Evolutionary conservation across 257 asterid species (phyloP), one percentile per base, ranked within the genome.

Genomic region (Solanum verrucosum): DNA sequence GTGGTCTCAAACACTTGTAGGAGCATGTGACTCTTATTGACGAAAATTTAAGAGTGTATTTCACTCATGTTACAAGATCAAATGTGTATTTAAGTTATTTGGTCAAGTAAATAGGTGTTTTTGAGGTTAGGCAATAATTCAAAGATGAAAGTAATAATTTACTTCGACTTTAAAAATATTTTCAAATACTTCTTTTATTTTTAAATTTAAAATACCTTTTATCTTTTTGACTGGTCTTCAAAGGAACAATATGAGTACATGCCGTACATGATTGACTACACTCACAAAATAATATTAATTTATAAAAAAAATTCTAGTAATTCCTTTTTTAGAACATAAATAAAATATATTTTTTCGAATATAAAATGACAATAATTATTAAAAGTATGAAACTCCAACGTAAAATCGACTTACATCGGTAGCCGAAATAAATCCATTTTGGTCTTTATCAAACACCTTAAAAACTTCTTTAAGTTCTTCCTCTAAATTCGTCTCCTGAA

Each of bases 401-500:
- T 18, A 18, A 59, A 63, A 63, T n/a, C 8, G 6, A 81, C 89
- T 90, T 34, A 93, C 95, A 92, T 91, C 95, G 37, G 27, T 88
- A 46, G 95, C 91, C 1, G 95, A 93, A 29, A 93, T 93, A 59
- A 91, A 93, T 31, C 94, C 95, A 88, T 93, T 93, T 88, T 93
- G 95, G 44, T 93, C 93, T 72, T 93, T 91, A 88, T 93, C 95
- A 74, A 93, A 91, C 85, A 93, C 95, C 52, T 93, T 93, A 71
- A 93, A 93, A 44, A 93, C 94, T 85, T 93, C 95, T 84, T 91
- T 91, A 13, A 91, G 93, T 88, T 93, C 94, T 33, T 91, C 94
- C 72, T 93, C 95, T 59, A 88, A 86, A 91, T 90, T 92, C 33
- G 90, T 89, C 21, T 93, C 95, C 95, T 93, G 71, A 31, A 72